Conservation (phyloP, 768 basidiomycete genomes). For the Cystofilobasidium macerans region DNA sequence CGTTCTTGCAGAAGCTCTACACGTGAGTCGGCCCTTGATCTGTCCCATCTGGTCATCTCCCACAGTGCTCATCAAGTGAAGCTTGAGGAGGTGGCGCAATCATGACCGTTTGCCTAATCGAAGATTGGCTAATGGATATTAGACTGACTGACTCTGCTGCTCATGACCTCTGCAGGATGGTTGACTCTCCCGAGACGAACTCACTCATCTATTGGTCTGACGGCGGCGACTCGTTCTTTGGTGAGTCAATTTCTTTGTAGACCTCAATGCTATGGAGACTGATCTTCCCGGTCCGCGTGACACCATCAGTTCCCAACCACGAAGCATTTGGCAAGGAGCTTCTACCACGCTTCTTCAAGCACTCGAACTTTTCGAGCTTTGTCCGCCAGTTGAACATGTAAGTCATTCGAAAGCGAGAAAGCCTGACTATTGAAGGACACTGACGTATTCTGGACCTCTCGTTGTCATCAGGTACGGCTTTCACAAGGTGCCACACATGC, state of each 20-base stretch:
- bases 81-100: too few relatives aligned
- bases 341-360: constrained; percentile 92
- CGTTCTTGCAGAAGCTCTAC: constrained; percentile 24
- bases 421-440: too few relatives aligned
- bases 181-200: constrained; percentile 12
- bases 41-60: too few relatives aligned
- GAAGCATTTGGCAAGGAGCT: constrained; percentile 37
- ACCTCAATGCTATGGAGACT: too few relatives aligned
- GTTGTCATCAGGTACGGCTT: constrained; percentile 68
- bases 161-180: constrained; percentile 17
- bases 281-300: too few relatives aligned
- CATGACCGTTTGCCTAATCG: too few relatives aligned
- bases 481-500: constrained; percentile 88
- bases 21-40: constrained; percentile 7
- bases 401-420: too few relatives aligned
- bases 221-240: constrained; percentile 21
- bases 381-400: constrained; percentile 84
- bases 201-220: constrained; percentile 17
- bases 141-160: too few relatives aligned
- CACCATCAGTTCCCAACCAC: constrained; percentile 23
- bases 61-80: too few relatives aligned
- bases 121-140: too few relatives aligned
- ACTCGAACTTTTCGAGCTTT: constrained; percentile 85
- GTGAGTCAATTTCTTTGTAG: not conserved
- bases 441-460: too few relatives aligned